phyloP scores from a whole-genome alignment of 2,329 filamentous ascomycete species.

The Uncinocarpus reesii region DNA sequence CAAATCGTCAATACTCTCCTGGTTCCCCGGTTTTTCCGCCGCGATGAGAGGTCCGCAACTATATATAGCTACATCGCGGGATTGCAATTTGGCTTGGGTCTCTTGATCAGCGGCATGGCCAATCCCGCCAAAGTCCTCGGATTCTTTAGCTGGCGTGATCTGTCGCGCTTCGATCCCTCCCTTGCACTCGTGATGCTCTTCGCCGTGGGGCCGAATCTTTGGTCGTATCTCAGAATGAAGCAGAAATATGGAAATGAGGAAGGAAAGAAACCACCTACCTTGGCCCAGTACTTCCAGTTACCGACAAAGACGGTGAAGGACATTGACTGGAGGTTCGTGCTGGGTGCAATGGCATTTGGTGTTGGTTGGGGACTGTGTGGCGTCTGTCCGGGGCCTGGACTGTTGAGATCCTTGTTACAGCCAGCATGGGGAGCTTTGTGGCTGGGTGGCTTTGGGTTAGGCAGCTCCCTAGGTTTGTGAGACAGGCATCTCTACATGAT shows the following conservation, averaged over 20 bases:
- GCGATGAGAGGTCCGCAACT: conserved; percentile 26
- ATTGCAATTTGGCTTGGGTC: conserved; percentile 42
- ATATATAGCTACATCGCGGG: conserved; percentile 39
- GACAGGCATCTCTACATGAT: background rate
- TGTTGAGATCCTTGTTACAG: conserved; percentile 39
- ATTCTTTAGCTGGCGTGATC: conserved; percentile 40
- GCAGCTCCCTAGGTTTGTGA: conserved; percentile 27
- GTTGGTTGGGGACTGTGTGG: conserved; percentile 44
- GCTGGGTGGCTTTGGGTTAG: conserved; percentile 40
- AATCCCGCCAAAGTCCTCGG: conserved; percentile 41
- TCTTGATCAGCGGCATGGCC: conserved; percentile 44
- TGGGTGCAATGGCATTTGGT: conserved; percentile 41
- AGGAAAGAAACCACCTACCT: conserved; percentile 31
- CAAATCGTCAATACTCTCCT: conserved; percentile 28
- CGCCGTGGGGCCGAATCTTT: conserved; percentile 40
- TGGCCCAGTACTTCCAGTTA: conserved; percentile 35
- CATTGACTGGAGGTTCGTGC: conserved; percentile 41
- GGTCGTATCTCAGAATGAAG: conserved; percentile 26
- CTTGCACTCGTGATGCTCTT: conserved; percentile 42
- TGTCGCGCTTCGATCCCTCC: conserved; percentile 42
- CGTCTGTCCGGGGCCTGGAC: conserved; percentile 44
- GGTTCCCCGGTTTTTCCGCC: conserved; percentile 24
- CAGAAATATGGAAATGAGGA: conserved; percentile 22
- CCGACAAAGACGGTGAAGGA: conserved; percentile 39
- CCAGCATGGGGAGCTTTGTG: conserved; percentile 41